Base-by-base conservation (phyloP, 805 yeast species). In the Yarrowia sp. region DNA sequence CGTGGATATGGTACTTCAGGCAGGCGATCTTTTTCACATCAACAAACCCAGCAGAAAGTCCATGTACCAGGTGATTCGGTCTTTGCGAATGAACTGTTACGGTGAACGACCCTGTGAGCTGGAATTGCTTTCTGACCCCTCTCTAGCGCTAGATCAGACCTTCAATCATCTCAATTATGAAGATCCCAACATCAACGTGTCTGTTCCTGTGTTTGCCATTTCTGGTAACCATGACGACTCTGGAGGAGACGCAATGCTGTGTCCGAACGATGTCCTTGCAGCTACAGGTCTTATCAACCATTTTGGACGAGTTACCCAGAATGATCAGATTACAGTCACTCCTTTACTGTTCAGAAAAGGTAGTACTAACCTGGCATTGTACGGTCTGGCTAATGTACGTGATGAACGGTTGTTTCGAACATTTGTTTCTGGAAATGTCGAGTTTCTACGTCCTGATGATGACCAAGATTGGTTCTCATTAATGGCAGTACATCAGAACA, bases 141-240 rank as follows among this genome's bases (percentile, higher is more conserved):
- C 83, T 1, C 69, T 78, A 50, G 84, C 85, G 1, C 80, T 88
- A 68, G 86, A 83, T 47, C 45, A 36, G 11, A 45, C 43, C 38
- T 57, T 88, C 69, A 83, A 86, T 58, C 82, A 84, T 65, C 89
- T 92, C 32, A 92, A 92, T 72, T 96, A 90, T 74, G 95, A 90
- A 72, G 98, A 95, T 74, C 91, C 93, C 1, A 91, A 95, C 74
- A 76, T 90, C 67, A 95, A 95, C 74, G 87, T 95, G 2, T 86
- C 96, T 0, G 83, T 92, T 14, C 99, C 99, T 0, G 83, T 95
- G 8, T 91, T 95, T 79, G 93, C 92, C 7, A 93, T 95, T 4
- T 86, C 93, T 51, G 99, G 99, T 2, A 95, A 95, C 71, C 99
- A 95, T 74, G 99, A 95, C 75, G 98, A 95, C 75, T 90, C 97